Evolutionary conservation across 768 basidiomycete species (phyloP), one percentile per base, ranked within the genome.

Genomic region (Podaxis pistillaris): DNA sequence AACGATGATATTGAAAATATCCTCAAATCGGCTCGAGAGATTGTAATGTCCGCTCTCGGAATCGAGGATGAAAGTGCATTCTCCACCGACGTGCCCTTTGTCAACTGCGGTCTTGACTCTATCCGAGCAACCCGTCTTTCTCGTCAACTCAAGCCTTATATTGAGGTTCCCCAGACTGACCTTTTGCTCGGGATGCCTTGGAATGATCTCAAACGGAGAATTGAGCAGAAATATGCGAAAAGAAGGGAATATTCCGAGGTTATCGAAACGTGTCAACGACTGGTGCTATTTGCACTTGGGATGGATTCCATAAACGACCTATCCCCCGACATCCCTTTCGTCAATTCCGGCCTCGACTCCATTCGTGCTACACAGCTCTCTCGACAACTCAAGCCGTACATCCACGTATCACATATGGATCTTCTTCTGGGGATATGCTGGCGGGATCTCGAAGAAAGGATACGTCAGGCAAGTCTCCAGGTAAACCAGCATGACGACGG

Each of bases 21-120:
- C 41, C 56, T 68, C 17, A 63, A 60, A 47, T 61, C 63, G 37
- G 64, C 69, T 26, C 40, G 19, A 44, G 56, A 44, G 19, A 24
- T 58, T 30, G 44, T 58, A 26, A 46, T 44, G 15, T 28, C 26
- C 4, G 30, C 41, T 19, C 65, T 78, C n/a, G 75, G 74, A 51
- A 64, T 80, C 24, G 33, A 33, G 33, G 60, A 73, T 1, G 62
- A 62, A 19, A 69, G 73, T 19, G 77, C 79, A 37, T 74, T 81
- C 51, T 70, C 71, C 5, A 55, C 65, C 0, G 72, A 78, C 12
- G 72, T 77, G 5, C 79, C 80, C 1, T 69, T 81, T 52, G 78
- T 76, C 0, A 69, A 74, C 1, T 80, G 80, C 46, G 80, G 80
- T 8, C 68, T 79, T 17, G 79, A 80, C 64, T 80, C 79, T 1